Conservation (phyloP, 140 eudicot genomes). For the Stevia rebaudiana region DNA sequence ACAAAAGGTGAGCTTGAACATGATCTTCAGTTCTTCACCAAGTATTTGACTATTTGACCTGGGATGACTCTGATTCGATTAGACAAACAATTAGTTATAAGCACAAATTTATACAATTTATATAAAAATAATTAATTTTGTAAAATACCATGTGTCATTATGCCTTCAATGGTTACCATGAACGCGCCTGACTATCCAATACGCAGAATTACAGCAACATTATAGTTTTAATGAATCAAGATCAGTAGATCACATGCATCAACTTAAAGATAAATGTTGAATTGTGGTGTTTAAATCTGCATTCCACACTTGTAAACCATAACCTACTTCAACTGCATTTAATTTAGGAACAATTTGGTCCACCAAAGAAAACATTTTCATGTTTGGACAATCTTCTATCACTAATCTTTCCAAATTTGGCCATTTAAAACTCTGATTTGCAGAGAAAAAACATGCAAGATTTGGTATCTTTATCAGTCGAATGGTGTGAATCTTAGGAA, state of each 20-base stretch:
- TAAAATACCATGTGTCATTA: not conserved
- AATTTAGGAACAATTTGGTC: constrained; percentile 24
- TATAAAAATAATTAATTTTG: not conserved
- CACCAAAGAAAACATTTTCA: constrained; percentile 26
- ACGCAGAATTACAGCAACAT: not conserved
- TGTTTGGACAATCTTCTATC: constrained; percentile 28
- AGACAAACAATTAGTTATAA: not conserved
- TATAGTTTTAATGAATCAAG: not conserved
- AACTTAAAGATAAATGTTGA: constrained; percentile 11
- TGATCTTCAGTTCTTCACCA: not conserved
- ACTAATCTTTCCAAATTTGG: constrained; percentile 26
- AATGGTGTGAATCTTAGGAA: constrained; percentile 31
- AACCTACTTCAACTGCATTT: constrained; percentile 23
- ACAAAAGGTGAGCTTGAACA: not conserved
- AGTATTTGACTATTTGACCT: not conserved
- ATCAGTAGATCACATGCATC: constrained; percentile 1
- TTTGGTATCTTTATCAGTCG: constrained; percentile 26
- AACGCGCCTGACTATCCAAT: not conserved
- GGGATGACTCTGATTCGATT: not conserved
- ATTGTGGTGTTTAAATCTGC: constrained; percentile 24
- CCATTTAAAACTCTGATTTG: constrained; percentile 20
- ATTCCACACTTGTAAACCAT: constrained; percentile 27
- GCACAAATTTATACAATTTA: not conserved
- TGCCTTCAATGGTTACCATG: not conserved
- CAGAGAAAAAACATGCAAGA: constrained; percentile 18